A percentile compares a stretch with the other conserved stretches of the same genome.
Conservation (phyloP, 352 stramenopile genomes). For the Plasmopara muralis region DNA sequence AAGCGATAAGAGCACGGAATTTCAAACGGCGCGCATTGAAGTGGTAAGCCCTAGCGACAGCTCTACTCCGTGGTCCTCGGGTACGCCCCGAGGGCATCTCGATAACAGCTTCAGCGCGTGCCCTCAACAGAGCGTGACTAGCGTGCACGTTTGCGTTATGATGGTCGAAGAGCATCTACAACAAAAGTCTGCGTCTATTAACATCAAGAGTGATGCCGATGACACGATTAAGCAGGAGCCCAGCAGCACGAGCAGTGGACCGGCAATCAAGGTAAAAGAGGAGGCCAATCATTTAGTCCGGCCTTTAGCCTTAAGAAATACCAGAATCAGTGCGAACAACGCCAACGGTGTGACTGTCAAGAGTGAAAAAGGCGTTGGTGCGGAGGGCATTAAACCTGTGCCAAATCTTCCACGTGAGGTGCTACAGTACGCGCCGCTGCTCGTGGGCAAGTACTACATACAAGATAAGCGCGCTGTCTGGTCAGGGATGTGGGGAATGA, state of each 20-base stretch:
- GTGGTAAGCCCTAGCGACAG: conserved; percentile 44
- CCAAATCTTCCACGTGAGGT: conserved; percentile 46
- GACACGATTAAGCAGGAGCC: conserved; percentile 18
- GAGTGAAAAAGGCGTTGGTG: conserved; percentile 12
- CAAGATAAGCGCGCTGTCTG: conserved; percentile 76
- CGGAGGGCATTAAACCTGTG: conserved; percentile 12
- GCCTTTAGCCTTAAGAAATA: conserved; percentile 1
- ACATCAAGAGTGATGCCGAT: conserved; percentile 5
- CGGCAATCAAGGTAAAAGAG: conserved; percentile 13
- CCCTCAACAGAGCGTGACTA: conserved; percentile 16
- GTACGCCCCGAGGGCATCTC: conserved; percentile 28
- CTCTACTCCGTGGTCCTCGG: conserved; percentile 35
- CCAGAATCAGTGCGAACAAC: background rate
- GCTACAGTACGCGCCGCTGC: conserved; percentile 59
- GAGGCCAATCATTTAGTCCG: conserved; percentile 1
- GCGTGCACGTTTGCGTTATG: conserved; percentile 58
- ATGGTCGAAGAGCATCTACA: conserved; percentile 47
- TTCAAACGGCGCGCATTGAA: conserved; percentile 41
- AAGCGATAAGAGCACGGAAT: conserved; percentile 26
- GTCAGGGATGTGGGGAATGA: conserved; percentile 81
- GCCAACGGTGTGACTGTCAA: conserved; percentile 11
- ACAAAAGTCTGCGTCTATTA: conserved; percentile 18
- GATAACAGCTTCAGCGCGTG: conserved; percentile 12
- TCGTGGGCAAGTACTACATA: conserved; percentile 81
- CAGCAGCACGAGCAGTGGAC: conserved; percentile 8